Evolutionary conservation across 192 early-diverging fungal species (phyloP), one percentile per base, ranked within the genome.

Genomic region (Glomus cerebriforme): DNA sequence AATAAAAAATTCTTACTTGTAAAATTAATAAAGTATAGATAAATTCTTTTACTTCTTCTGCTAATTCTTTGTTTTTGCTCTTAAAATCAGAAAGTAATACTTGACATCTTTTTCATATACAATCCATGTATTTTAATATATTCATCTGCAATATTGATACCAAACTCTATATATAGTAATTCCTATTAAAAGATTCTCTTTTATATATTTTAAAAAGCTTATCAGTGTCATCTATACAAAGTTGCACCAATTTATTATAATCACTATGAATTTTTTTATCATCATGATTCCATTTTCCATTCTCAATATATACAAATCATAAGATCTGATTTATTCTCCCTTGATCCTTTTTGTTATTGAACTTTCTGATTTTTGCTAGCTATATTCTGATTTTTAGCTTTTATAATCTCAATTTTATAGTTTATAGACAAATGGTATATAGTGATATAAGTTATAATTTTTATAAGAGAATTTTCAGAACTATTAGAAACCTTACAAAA

Each of bases 131-230:
- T 39, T 37, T 35, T 59, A 62, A 75, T 39, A 75, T 1, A 72
- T 37, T 75, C 62, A 75, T 32, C 73, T 63, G 73, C 39, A 62
- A 75, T 62, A 75, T 75, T 75, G 2, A 75, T 63, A 39, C 73
- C 73, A 62, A 75, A 75, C 29, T 7, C 34, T 24, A 75, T 75
- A 24, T 35, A 75, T n/a, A n/a, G n/a, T n/a, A n/a, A 13, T 31
- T 37, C 62, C 60, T 63, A 62, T 39, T n/a, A n/a, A n/a, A n/a
- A n/a, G n/a, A n/a, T n/a, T n/a, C n/a, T n/a, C n/a, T n/a, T n/a
- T n/a, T n/a, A n/a, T n/a, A n/a, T n/a, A n/a, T n/a, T n/a, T n/a
- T n/a, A n/a, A n/a, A n/a, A n/a, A n/a, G n/a, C n/a, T n/a, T n/a
- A n/a, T n/a, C n/a, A n/a, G n/a, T n/a, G n/a, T n/a, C n/a, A n/a